Base-by-base conservation (phyloP, 1,139 yeast genomes). In the Debaryomycetaceae sp. region DNA sequence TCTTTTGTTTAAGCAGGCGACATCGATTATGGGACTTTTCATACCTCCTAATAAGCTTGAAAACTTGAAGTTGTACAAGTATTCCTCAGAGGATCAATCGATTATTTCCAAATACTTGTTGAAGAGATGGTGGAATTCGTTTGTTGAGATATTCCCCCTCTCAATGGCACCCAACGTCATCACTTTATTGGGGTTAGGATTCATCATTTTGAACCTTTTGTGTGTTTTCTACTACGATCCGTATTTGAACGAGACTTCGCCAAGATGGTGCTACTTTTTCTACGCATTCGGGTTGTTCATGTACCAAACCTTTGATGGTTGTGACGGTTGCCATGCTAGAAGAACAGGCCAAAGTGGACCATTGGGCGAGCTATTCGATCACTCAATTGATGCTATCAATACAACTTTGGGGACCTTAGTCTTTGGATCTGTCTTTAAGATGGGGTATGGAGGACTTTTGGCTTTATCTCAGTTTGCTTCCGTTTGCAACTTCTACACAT, bases 281-380 rank as follows among this genome's bases (percentile, higher is more conserved):
- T 88, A 87, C 61, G 97, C 95, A 0, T 62, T 87, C 54, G 95
- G 96, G 2, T 69, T 91, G 52, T 90, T 91, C 61, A 70, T 90
- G 76, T 91, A 91, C 63, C 98, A 91, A 61, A 91, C 98, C 0
- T 90, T 91, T 63, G 98, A 91, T 66, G 97, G 97, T 1, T 87
- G 96, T 65, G 98, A 91, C 64, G 98, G 98, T 8, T 80, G 86
- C 53, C 98, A 91, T 63, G 98, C 98, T 13, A 75, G 95, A 53
- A 78, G 93, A 57, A 91, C 98, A 1, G 96, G 96, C 13, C 96
- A 90, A 66, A 82, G 91, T 53, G 96, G 97, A 3, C 98, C 98
- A 3, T 70, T 91, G 56, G 98, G 98, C 37, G 98, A 91, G 62
- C 73, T 91, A 47, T 91, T 91, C 60, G 98, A 91, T 60, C 98